Percentiles rank a stretch among this genome's conserved stretches.
Conservation (phyloP, 1,284 basidiomycete species). For the Tilletia horrida region DNA sequence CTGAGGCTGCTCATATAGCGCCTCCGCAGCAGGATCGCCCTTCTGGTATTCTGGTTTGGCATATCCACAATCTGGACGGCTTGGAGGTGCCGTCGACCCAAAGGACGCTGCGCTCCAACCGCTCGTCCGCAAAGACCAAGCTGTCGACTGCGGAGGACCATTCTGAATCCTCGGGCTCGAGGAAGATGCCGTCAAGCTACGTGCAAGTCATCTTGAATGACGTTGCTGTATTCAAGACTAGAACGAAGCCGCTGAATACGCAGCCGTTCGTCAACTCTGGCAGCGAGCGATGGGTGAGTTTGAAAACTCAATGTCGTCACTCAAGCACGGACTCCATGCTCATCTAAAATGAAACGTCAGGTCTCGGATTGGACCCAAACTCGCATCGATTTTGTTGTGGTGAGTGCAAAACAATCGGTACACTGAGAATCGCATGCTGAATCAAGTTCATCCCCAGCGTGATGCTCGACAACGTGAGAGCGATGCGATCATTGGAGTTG, state of each 20-base stretch:
- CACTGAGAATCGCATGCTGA: background rate
- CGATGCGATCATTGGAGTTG: constrained; percentile 46
- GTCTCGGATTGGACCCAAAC: constrained; percentile 18
- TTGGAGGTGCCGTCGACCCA: constrained; percentile 40
- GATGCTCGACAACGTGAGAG: constrained; percentile 44
- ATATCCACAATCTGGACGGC: constrained; percentile 43
- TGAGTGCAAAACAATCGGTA: background rate
- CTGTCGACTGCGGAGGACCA: background rate
- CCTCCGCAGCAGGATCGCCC: constrained; percentile 34
- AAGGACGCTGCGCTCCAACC: constrained; percentile 26
- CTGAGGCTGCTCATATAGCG: constrained; percentile 31
- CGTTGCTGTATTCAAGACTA: constrained; percentile 45
- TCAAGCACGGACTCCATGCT: too few relatives aligned
- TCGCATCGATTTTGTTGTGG: constrained; percentile 18
- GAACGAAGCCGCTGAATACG: constrained; percentile 45
- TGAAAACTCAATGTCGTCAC: constrained; percentile 3
- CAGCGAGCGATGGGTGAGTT: constrained; percentile 37
- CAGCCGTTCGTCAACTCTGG: constrained; percentile 49
- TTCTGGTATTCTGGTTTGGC: constrained; percentile 45
- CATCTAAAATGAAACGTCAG: background rate
- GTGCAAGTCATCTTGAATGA: constrained; percentile 50
- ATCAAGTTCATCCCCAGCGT: background rate
- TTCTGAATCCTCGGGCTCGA: background rate
- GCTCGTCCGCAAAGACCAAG: background rate
- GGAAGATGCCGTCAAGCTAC: constrained; percentile 44